Evolutionary conservation across 257 asterid genomes (phyloP).

Genomic region (Solanum megistacrolobum): DNA sequence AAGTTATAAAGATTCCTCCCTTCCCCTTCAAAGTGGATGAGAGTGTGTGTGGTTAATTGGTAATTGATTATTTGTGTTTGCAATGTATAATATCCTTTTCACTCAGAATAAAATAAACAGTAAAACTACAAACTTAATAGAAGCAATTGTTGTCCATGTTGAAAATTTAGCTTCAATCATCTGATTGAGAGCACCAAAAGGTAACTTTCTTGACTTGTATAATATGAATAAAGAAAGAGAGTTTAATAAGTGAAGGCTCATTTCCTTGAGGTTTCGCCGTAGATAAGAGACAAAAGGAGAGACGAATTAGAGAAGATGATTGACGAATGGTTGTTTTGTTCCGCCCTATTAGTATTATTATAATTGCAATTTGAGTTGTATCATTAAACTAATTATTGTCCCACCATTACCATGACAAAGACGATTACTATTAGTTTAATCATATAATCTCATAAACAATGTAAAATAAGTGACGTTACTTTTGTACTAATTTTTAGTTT

Average conservation of each 20-base stretch:
- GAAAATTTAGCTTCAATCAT: neutral
- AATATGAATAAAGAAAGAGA: neutral
- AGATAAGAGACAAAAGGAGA: slow-evolving; percentile 42
- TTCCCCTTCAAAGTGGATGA: neutral
- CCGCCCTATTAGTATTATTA: slow-evolving; percentile 38
- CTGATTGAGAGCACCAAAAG: neutral
- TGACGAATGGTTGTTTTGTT: slow-evolving; percentile 40
- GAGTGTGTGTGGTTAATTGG: neutral
- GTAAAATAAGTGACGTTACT: neutral
- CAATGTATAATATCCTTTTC: neutral
- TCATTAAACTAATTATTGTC: slow-evolving; percentile 16
- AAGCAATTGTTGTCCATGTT: neutral
- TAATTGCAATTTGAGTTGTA: slow-evolving; percentile 1
- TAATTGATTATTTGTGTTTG: neutral
- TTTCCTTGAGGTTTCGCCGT: slow-evolving; percentile 35
- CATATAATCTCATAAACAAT: slow-evolving; percentile 12
- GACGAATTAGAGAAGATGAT: slow-evolving; percentile 30
- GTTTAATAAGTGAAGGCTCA: slow-evolving; percentile 15
- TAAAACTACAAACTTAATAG: neutral
- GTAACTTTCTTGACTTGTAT: neutral
- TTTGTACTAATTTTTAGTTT: neutral
- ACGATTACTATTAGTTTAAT: slow-evolving; percentile 6
- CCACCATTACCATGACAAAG: slow-evolving; percentile 16
- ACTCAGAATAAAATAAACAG: neutral
- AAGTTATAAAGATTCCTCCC: neutral